Evolutionary conservation across 768 basidiomycete species (phyloP), one percentile per base, ranked within the genome.

Genomic region (Tylopilus plumbeoviolaceoides): DNA sequence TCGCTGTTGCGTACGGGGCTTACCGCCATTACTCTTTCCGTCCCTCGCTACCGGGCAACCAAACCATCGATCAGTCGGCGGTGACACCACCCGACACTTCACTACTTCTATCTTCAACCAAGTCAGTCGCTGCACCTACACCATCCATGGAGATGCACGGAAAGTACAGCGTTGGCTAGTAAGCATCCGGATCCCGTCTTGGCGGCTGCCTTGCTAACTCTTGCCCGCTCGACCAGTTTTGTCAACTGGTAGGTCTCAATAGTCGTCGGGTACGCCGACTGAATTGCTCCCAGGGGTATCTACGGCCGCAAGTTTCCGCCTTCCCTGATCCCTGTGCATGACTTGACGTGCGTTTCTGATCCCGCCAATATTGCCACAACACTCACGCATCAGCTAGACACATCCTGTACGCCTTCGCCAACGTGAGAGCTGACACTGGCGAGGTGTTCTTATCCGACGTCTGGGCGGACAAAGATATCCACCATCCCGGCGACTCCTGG

Each of bases 391-490:
- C 31, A 27, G 46, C 21, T 58, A 91, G 88, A 23, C 94, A 95
- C 68, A 83, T 95, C 60, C 82, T 94, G 33, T 93, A 95, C 64
- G 91, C 94, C 2, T 98, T 98, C 61, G 97, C 91, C 18, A 91
- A 98, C 60, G 70, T 98, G 60, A 83, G 80, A 59, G 72, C 85
- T 18, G 90, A 91, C 54, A 79, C 85, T 1, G 95, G 95, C 38
- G 90, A 91, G 63, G 95, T 98, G 18, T 72, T 81, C 62, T 71
- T 98, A 48, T 95, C 92, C 35, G 97, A 99, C 61, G 68, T 76
- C 2, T 98, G 95, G 95, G 87, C 94, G 0, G 97, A 99, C 75
- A 83, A 95, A 63, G 92, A 98, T 66, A 98, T 98, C 43, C 97
- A 98, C 67, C 95, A 95, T 67, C 85, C 88, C 0, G 90, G 87